These are phyloP conservation scores for Colletotrichum agaves DNA, from an alignment of 2,329 filamentous ascomycete genomes.

Conservation along the genomic window DNA sequence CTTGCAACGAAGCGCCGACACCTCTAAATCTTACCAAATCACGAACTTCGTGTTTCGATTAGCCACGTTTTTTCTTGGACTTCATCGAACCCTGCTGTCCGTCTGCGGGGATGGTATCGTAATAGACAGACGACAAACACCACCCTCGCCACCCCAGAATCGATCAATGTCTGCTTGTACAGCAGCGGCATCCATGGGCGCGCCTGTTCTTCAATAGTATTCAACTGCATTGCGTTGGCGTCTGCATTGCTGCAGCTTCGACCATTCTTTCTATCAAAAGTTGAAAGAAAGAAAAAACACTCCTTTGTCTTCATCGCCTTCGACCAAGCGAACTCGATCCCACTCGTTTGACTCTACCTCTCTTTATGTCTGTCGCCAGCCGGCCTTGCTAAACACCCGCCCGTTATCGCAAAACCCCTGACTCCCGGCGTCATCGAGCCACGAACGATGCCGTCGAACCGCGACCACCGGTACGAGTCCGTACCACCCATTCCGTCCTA, in stretches of 20 bases:
- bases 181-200: slow-evolving; percentile 32
- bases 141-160: neutral
- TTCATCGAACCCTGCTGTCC: slow-evolving; percentile 1
- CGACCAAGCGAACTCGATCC: slow-evolving; percentile 1
- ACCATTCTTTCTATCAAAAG: neutral
- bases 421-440: neutral
- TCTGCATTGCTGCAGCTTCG: slow-evolving; percentile 19
- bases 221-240: slow-evolving; percentile 25
- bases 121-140: neutral
- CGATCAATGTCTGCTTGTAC: slow-evolving; percentile 31
- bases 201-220: slow-evolving; percentile 32
- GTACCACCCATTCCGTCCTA: slow-evolving; percentile 53
- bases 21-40: slow-evolving; percentile 13
- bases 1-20: slow-evolving; percentile 5
- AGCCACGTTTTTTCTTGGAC: neutral
- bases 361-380: neutral
- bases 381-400: neutral
- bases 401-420: neutral
- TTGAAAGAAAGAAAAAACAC: neutral
- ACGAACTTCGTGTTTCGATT: slow-evolving; percentile 10
- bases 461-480: slow-evolving; percentile 49
- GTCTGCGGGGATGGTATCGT: slow-evolving; percentile 19
- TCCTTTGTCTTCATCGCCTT: slow-evolving; percentile 16
- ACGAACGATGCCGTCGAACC: slow-evolving; percentile 35
- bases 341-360: slow-evolving; percentile 2